phyloP scores from a whole-genome alignment of 257 asterid species.

The Nicotiana noctiflora region DNA sequence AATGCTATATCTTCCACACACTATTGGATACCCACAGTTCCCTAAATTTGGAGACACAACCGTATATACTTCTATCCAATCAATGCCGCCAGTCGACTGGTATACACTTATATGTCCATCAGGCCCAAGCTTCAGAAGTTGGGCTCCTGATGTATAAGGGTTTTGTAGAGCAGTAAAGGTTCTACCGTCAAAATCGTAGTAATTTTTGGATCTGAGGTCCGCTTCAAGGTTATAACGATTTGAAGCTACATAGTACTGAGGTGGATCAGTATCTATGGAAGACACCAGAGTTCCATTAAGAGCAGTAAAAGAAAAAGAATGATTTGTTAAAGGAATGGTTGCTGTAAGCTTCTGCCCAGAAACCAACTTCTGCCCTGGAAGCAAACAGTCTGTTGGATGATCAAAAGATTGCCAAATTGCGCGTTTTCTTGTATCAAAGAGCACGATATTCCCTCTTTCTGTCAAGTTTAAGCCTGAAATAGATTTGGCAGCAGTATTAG shows the following conservation, averaged over 20 bases:
- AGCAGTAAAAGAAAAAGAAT: not conserved
- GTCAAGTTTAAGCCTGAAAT: not conserved
- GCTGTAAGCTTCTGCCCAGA: not conserved
- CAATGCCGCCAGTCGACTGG: no score
- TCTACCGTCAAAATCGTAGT: not conserved
- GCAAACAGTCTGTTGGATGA: slow-evolving; percentile 16
- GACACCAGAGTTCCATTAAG: not conserved
- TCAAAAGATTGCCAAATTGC: slow-evolving; percentile 4
- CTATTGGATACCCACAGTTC: slow-evolving; percentile 3
- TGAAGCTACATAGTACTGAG: not conserved
- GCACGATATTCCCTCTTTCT: not conserved
- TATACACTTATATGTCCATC: slow-evolving; percentile 7
- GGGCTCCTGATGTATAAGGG: not conserved
- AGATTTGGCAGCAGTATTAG: not conserved
- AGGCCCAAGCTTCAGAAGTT: not conserved
- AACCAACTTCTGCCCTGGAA: not conserved
- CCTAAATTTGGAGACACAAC: not conserved
- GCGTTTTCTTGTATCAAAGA: not conserved
- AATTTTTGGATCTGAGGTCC: no score
- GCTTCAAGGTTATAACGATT: not conserved
- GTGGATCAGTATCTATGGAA: not conserved
- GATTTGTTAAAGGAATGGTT: not conserved
- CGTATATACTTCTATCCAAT: not conserved
- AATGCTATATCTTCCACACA: slow-evolving; percentile 7
- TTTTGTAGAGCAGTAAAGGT: not conserved